Percentiles rank a stretch among this genome's conserved stretches.
phyloP scores from a whole-genome alignment of 176 grass and related monocot genomes.

The Carex parvula region DNA sequence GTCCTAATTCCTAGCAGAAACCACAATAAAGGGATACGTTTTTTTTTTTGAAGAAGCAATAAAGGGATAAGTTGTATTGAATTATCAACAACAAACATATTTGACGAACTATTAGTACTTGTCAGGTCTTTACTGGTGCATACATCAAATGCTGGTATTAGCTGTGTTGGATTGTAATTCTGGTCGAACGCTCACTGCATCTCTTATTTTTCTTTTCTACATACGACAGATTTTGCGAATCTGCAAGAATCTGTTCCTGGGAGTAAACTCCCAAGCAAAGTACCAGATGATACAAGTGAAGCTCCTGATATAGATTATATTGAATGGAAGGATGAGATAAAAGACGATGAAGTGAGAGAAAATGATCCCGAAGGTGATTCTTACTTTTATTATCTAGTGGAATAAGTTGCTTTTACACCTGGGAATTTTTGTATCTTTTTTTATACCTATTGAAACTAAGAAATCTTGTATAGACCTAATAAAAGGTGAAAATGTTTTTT shows the following conservation, averaged over 20 bases:
- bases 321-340: not conserved
- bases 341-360: not conserved
- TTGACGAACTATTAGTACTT: not conserved
- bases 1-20: not conserved
- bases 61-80: not conserved
- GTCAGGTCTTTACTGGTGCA: slow-evolving; percentile 1
- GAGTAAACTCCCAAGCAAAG: not conserved
- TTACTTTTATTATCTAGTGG: not conserved
- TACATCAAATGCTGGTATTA: not conserved
- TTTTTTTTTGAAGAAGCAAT: too few relatives aligned
- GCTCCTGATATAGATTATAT: not conserved
- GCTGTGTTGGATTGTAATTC: not conserved
- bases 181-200: not conserved
- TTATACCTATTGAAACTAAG: not conserved
- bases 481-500: not conserved
- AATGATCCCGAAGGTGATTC: slow-evolving; percentile 10
- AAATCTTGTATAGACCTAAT: not conserved
- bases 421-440: not conserved
- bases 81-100: not conserved
- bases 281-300: slow-evolving; percentile 10
- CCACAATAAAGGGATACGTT: not conserved
- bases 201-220: not conserved
- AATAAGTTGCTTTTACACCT: not conserved
- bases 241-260: not conserved
- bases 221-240: slow-evolving; percentile 3